Evolutionary conservation across 805 yeast genomes (phyloP).

Genomic region (Candida khao-thaluensis): DNA sequence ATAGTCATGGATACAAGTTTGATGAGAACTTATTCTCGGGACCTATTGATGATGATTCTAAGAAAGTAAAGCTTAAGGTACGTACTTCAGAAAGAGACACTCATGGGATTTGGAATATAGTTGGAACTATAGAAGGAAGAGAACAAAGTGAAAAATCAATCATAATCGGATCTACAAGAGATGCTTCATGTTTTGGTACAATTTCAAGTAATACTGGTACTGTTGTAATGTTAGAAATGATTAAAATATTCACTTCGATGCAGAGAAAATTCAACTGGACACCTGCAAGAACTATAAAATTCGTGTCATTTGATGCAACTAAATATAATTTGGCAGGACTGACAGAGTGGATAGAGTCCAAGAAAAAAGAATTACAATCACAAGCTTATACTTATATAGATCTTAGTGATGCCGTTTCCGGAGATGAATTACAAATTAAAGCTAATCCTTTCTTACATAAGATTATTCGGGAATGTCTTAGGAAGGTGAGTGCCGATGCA

Average conservation of each 20-base stretch:
- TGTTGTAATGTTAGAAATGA: conserved; percentile 65
- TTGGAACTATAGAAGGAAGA: conserved; percentile 74
- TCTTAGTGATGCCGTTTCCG: conserved; percentile 63
- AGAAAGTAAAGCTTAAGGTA: conserved; percentile 26
- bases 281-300: conserved; percentile 79
- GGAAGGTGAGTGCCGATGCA: conserved; percentile 19
- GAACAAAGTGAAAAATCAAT: conserved; percentile 76
- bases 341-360: conserved; percentile 69
- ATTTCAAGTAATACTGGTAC: conserved; percentile 72
- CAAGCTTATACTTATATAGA: conserved; percentile 74
- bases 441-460: conserved; percentile 65
- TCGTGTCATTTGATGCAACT: conserved; percentile 80
- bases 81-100: conserved; percentile 45
- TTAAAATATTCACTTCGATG: conserved; percentile 64
- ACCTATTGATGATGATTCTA: conserved; percentile 13
- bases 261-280: conserved; percentile 69
- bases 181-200: conserved; percentile 75
- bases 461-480: conserved; percentile 44
- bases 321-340: conserved; percentile 82
- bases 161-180: conserved; percentile 81
- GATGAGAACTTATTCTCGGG: conserved; percentile 32
- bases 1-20: conserved; percentile 28
- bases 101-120: conserved; percentile 75
- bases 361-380: conserved; percentile 49
- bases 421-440: conserved; percentile 49